Evolutionary conservation across 2,329 filamentous ascomycete genomes (phyloP).

Genomic region (Cryphonectria nitschkei): DNA sequence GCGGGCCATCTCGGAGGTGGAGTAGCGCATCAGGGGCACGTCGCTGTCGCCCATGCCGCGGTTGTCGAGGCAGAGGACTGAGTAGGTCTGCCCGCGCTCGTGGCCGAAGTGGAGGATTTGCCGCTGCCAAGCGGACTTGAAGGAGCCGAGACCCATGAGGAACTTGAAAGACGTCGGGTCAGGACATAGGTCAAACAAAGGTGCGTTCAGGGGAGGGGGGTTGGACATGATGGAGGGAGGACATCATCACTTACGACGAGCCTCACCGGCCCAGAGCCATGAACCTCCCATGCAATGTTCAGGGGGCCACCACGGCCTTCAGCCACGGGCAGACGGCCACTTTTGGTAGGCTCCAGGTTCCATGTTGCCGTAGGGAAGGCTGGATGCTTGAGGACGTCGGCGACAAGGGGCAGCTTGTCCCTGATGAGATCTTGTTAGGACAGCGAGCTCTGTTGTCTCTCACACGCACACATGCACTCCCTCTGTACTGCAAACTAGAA

Average conservation of each 20-base stretch:
- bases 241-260: slow-evolving; percentile 64
- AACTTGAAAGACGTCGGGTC: slow-evolving; percentile 52
- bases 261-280: slow-evolving; percentile 73
- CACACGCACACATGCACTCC: too few relatives aligned
- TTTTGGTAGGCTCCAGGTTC: slow-evolving; percentile 67
- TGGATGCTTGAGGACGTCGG: slow-evolving; percentile 65
- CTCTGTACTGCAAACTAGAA: not conserved
- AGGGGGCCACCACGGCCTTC: slow-evolving; percentile 73
- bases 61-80: slow-evolving; percentile 80
- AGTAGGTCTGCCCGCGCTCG: slow-evolving; percentile 66
- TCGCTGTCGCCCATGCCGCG: slow-evolving; percentile 81
- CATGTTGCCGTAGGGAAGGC: slow-evolving; percentile 70
- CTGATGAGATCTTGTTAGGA: slow-evolving; percentile 11
- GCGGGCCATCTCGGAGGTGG: slow-evolving; percentile 81
- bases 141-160: slow-evolving; percentile 78
- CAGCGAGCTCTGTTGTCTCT: not conserved
- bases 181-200: too few relatives aligned
- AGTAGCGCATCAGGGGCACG: slow-evolving; percentile 77
- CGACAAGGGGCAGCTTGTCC: slow-evolving; percentile 48
- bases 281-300: slow-evolving; percentile 77
- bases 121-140: slow-evolving; percentile 74
- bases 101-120: slow-evolving; percentile 85
- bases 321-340: slow-evolving; percentile 68
- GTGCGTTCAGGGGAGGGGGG: slow-evolving; percentile 3
- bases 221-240: not conserved